Evolutionary conservation across 371 early-diverging fungal genomes (phyloP), one percentile per base, ranked within the genome.

Genomic region (Cokeromyces recurvatus): DNA sequence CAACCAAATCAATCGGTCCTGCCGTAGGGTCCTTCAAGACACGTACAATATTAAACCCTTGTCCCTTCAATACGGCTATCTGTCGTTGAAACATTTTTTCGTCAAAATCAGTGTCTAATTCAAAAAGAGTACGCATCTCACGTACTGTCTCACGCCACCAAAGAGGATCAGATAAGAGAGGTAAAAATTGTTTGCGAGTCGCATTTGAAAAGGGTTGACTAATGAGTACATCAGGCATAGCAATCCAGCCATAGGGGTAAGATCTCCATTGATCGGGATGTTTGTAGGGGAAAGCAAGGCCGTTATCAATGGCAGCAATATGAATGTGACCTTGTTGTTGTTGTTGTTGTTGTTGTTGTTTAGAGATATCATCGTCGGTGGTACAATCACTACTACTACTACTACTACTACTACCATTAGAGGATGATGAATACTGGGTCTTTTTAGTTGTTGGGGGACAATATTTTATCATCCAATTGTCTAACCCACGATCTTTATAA

Each of bases 281-380:
- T 55, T 95, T 92, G 59, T 81, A 90, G 0, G 95, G 95, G 48
- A 94, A 94, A 0, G 94, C 90, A 10, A 95, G 76, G 2, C 95
- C 95, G 58, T 95, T 90, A 62, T 95, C 95, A 37, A 95, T 95
- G 17, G 91, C 92, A 1, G 91, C 90, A 14, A 92, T 66, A 45
- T 81, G 80, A 14, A 85, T 59, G 51, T 81, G 84, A 2, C 66
- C 65, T 20, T 31, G 10, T 38, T 11, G 20, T 27, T 27, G 15
- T 10, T 27, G 19, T 31, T 11, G 46, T 1, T 66, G 50, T 8
- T 44, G 37, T 29, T 45, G 61, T 34, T 64, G 53, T n/a, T 40
- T 31, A 15, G 32, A 27, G 31, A 10, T 54, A 47, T 51, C 47
- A 51, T 34, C 37, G 38, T 16, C 59, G 48, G 11, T 48, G n/a